A percentile compares a stretch with the other conserved stretches of the same genome.
Evolutionary conservation across 805 yeast species (phyloP).

Genomic region (Yamadazyma ubonensis): DNA sequence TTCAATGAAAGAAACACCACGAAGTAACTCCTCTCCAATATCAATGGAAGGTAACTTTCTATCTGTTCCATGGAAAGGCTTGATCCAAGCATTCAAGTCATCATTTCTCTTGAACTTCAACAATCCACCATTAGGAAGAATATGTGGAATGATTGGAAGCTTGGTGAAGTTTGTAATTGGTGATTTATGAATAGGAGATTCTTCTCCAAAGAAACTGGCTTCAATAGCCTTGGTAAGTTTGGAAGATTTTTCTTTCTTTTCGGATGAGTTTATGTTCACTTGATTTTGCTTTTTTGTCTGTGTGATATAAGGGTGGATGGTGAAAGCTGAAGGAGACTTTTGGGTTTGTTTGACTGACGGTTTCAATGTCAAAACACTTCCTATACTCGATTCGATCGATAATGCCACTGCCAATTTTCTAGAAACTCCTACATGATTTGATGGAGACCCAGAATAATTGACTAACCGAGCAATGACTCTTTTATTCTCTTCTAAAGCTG

Average conservation of each 20-base stretch:
- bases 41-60: conserved; percentile 39
- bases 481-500: conserved; percentile 31
- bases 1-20: conserved; percentile 42
- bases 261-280: conserved; percentile 26
- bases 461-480: conserved; percentile 53
- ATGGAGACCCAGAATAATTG: conserved; percentile 29
- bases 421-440: conserved; percentile 52
- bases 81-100: conserved; percentile 44
- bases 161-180: conserved; percentile 52
- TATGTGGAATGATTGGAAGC: conserved; percentile 48
- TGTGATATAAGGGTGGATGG: conserved; percentile 56
- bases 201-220: conserved; percentile 18
- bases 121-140: conserved; percentile 60
- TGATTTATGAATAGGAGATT: conserved; percentile 21
- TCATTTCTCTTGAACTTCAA: conserved; percentile 49
- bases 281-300: conserved; percentile 34
- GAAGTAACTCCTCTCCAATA: conserved; percentile 48
- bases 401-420: conserved; percentile 54
- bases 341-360: conserved; percentile 37
- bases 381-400: conserved; percentile 48
- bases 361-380: conserved; percentile 54
- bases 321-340: conserved; percentile 39
- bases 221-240: conserved; percentile 21
- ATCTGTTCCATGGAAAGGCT: conserved; percentile 25
- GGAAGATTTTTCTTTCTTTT: conserved; percentile 28